Percentiles rank a stretch among this genome's conserved stretches.
phyloP scores from a whole-genome alignment of 2,329 filamentous ascomycete species.

The Trichoderma polysporum region DNA sequence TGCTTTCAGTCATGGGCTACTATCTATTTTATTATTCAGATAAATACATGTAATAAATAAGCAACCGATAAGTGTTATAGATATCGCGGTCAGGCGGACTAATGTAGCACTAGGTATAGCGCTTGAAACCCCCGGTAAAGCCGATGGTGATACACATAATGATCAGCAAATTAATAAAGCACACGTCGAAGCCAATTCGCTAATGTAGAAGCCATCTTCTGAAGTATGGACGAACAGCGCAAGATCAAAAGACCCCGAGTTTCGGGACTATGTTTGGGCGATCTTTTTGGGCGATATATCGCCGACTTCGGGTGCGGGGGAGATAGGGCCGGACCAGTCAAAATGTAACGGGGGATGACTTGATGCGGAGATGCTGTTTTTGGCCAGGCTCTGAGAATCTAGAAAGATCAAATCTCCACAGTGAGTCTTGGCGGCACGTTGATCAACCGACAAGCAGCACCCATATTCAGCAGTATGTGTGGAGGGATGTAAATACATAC shows the following conservation, averaged over 20 bases:
- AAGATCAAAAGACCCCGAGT: neutral
- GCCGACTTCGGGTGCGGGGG: constrained; percentile 16
- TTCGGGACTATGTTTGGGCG: neutral
- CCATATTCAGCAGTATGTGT: neutral
- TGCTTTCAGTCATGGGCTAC: no score
- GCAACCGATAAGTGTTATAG: no score
- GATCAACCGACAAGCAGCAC: neutral
- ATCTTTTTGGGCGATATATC: neutral
- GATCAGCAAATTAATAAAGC: no score
- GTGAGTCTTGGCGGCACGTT: neutral
- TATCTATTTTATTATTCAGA: no score
- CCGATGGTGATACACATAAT: no score
- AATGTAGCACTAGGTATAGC: no score
- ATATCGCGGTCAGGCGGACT: no score
- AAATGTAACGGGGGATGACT: neutral
- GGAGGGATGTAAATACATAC: neutral
- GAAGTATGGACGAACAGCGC: no score
- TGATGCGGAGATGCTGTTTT: neutral
- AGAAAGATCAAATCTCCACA: neutral
- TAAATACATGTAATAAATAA: no score
- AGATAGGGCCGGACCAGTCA: neutral
- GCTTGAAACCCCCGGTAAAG: no score
- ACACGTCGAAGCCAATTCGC: neutral
- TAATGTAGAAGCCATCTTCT: neutral
- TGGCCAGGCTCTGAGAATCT: neutral